Base-by-base conservation (phyloP, 345 rosid genomes). In the Euclidium syriacum region DNA sequence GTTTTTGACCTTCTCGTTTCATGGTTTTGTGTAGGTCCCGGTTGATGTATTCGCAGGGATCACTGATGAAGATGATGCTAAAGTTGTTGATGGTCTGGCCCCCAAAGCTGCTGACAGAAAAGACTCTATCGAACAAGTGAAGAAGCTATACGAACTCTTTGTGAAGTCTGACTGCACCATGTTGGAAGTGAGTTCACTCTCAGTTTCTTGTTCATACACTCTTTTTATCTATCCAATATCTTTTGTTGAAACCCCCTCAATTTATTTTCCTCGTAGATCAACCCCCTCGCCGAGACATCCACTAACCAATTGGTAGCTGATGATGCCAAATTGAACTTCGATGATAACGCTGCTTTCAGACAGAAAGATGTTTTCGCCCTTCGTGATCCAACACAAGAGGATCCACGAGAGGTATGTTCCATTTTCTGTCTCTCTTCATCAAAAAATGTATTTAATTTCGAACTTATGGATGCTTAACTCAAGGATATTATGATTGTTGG, bases 281-380 rank as follows among this genome's bases (percentile, higher is more conserved):
- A 88, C 78, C 96, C 96, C 38, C 75, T 88, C 18, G 92, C 90
- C 8, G 96, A 88, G 78, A 85, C 90, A 59, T 60, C 96, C 54
- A 78, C 69, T 62, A 83, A 74, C 39, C 73, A 75, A 58, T 70
- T 88, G 75, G 90, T 88, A 46, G 96, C 96, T 67, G 96, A 92
- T 68, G 96, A 88, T 83, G 96, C 96, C 43, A 88, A 88, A 69
- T 76, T 88, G 82, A 88, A 88, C 70, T 85, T 88, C 53, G 96
- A 88, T 71, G 96, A 88, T 55, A 88, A 88, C 80, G 96, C 96
- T 58, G 88, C 82, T 16, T 88, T 72, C 65, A 85, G 90, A 46
- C 96, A 81, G 68, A 83, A 85, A 73, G 84, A 80, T 65, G 76
- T 76, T 47, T 88, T 88, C 62, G 58, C 79, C 55, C 81, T 81